Conservation (phyloP, 2,329 filamentous ascomycete species). For the Neopestalotiopsis sp. region DNA sequence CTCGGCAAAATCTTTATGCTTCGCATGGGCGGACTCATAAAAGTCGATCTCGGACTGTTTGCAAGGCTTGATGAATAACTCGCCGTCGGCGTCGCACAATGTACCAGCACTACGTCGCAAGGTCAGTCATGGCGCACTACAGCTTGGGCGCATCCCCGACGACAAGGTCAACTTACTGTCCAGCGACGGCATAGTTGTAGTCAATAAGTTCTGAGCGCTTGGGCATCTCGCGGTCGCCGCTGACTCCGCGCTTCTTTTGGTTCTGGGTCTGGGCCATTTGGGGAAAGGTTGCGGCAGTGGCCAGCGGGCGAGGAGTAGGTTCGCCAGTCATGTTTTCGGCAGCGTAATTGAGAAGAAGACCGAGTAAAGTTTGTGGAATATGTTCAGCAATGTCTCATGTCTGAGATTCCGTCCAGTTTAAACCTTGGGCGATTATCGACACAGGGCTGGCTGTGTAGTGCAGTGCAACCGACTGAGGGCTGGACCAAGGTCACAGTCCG, state of each 20-base stretch:
- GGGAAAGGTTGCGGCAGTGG: conserved; percentile 23
- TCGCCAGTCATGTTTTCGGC: conserved; percentile 16
- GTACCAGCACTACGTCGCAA: conserved; percentile 76
- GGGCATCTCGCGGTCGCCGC: conserved; percentile 49
- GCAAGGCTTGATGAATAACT: conserved; percentile 93
- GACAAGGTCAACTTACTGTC: conserved; percentile 69
- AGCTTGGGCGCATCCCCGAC: conserved; percentile 8
- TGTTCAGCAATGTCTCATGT: conserved; percentile 9
- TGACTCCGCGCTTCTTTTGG: conserved; percentile 27
- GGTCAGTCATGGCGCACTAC: conserved; percentile 24
- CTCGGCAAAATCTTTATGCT: conserved; percentile 75
- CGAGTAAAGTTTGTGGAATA: neutral
- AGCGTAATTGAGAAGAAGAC: conserved; percentile 1
- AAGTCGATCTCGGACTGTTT: conserved; percentile 85
- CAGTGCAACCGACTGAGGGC: neutral
- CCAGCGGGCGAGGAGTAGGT: conserved; percentile 16
- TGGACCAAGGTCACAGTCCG: neutral
- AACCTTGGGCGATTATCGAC: neutral
- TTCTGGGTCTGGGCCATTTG: neutral
- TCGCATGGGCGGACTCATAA: conserved; percentile 74
- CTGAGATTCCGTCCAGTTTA: neutral
- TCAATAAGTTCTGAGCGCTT: conserved; percentile 67
- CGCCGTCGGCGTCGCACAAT: conserved; percentile 80
- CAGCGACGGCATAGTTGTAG: conserved; percentile 80
- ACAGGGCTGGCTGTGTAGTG: neutral